A percentile compares a stretch with the other conserved stretches of the same genome.
Conservation (phyloP, 2,329 filamentous ascomycete species). For the Podosphaera fusca region DNA sequence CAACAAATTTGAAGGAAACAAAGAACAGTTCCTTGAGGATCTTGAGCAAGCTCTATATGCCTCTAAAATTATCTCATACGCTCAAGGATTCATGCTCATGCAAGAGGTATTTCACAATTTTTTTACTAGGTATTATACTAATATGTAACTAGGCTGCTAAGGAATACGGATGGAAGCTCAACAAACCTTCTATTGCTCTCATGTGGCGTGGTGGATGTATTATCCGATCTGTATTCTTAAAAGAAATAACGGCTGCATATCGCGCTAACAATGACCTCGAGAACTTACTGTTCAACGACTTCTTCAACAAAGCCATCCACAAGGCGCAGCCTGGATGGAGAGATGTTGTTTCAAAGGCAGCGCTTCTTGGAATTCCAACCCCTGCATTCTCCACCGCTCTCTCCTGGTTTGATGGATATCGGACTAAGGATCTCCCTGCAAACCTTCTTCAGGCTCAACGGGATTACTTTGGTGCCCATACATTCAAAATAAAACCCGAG, state of each 20-base stretch:
- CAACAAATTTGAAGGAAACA: slow-evolving; percentile 70
- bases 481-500: slow-evolving; percentile 73
- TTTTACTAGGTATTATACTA: not conserved
- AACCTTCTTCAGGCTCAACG: slow-evolving; percentile 97
- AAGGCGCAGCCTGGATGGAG: slow-evolving; percentile 83
- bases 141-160: slow-evolving; percentile 49
- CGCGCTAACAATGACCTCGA: slow-evolving; percentile 81
- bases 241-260: slow-evolving; percentile 97
- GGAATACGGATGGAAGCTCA: slow-evolving; percentile 95
- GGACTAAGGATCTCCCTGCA: slow-evolving; percentile 87
- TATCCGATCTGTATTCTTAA: slow-evolving; percentile 98
- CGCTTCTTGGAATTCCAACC: slow-evolving; percentile 83
- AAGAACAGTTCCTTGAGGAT: slow-evolving; percentile 81
- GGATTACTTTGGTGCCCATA: slow-evolving; percentile 97
- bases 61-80: slow-evolving; percentile 99
- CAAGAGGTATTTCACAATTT: slow-evolving; percentile 47
- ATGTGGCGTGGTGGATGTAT: slow-evolving; percentile 99
- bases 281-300: slow-evolving; percentile 96
- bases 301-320: slow-evolving; percentile 99
- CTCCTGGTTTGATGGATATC: slow-evolving; percentile 97
- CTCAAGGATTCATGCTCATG: slow-evolving; percentile 99
- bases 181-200: slow-evolving; percentile 98
- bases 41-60: slow-evolving; percentile 97
- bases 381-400: slow-evolving; percentile 93
- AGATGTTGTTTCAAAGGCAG: slow-evolving; percentile 75